A percentile compares a stretch with the other conserved stretches of the same genome.
Conservation (phyloP, 139 green algal species). For the Coccomyxa sp. region DNA sequence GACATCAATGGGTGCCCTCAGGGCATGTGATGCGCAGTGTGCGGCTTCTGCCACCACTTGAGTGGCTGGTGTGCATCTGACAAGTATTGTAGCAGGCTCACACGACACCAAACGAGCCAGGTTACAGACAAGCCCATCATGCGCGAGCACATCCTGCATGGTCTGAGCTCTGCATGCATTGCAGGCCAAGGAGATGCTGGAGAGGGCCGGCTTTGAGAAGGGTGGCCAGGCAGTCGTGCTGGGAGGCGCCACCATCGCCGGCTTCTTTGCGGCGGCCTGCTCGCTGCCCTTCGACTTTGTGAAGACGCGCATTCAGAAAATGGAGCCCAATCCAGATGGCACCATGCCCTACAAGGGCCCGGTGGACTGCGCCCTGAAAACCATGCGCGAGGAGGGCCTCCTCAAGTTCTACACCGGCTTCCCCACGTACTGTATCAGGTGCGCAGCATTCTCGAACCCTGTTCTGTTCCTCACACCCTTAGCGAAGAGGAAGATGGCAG, state of each 20-base stretch:
- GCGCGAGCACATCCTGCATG: no score
- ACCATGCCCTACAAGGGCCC: conserved; percentile 83
- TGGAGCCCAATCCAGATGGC: conserved; percentile 57
- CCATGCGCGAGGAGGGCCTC: conserved; percentile 61
- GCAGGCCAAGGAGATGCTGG: conserved; percentile 90
- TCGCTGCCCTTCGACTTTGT: conserved; percentile 98
- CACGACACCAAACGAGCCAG: no score
- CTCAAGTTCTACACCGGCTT: conserved; percentile 98
- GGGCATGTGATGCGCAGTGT: no score
- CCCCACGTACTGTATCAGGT: conserved; percentile 88
- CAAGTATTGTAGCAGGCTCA: no score
- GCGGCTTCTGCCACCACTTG: no score
- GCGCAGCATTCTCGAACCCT: no score
- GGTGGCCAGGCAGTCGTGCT: conserved; percentile 51
- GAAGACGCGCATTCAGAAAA: conserved; percentile 90
- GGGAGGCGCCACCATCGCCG: conserved; percentile 73
- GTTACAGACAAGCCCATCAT: no score
- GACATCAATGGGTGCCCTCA: no score
- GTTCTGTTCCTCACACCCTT: no score
- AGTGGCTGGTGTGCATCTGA: no score
- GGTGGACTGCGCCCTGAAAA: conserved; percentile 88
- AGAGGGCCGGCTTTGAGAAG: conserved; percentile 62
- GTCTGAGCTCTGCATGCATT: no score
- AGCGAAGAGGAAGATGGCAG: no score
- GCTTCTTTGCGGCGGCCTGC: conserved; percentile 92